Evolutionary conservation across 306 rosid species (phyloP), one percentile per base, ranked within the genome.

Genomic region (Castanea mollissima): DNA sequence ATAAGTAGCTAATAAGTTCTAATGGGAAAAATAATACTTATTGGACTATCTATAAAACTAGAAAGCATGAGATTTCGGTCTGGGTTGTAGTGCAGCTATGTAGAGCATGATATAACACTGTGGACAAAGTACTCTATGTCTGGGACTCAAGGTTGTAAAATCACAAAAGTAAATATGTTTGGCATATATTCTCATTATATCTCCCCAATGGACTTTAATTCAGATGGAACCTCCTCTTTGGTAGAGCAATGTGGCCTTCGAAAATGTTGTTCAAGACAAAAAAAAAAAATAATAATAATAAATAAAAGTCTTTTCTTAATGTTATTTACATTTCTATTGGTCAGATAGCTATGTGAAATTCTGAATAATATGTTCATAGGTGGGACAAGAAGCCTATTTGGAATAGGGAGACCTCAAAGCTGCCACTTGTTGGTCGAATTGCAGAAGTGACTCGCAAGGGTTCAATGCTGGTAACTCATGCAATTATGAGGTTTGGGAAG

Each of bases 401-500:
- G 87, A 92, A 90, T 56, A 86, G 88, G 82, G 98, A 92, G 69
- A 88, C 94, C 6, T 90, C 67, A 12, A 81, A 86, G 76, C 25
- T 90, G 31, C 96, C 97, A 7, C 76, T 90, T 52, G 46, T 92
- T 6, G 98, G 94, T 52, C 89, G 91, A 69, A 14, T 86, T 68
- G 65, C 85, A 56, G 94, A 92, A 79, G 55, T 88, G 83, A 74
- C 85, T 80, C 97, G 97, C n/a, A 79, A 94, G 76, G 90, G 90
- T 68, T 75, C 96, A 18, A 92, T 94, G 97, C 74, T 94, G 57
- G 87, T 82, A 58, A 90, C 97, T 51, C 98, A 94, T 78, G 82
- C 83, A 70, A 69, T 92, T 54, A 90, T 94, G 98, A 73, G 94
- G 70, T 94, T 94, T 55, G 98, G 98, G 63, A 92, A 92, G 87